phyloP scores from a whole-genome alignment of 352 stramenopile genomes.

The Phytopythium aichiense region DNA sequence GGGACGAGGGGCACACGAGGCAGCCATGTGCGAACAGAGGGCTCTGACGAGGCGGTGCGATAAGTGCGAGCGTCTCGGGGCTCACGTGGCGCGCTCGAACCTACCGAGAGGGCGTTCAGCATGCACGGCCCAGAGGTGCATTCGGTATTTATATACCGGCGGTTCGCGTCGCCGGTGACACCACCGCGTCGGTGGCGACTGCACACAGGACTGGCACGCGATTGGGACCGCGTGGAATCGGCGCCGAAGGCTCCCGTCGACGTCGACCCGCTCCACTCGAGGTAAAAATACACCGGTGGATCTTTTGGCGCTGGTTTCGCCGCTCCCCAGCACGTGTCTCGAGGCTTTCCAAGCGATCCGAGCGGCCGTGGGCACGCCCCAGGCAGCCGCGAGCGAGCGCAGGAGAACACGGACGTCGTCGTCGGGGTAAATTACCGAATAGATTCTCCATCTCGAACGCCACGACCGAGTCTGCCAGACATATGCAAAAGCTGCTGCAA shows the following conservation, averaged over 20 bases:
- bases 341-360: not conserved
- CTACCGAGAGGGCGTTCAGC: not conserved
- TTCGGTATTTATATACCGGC: too few species aligned
- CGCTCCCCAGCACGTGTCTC: not conserved
- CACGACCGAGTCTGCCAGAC: not conserved
- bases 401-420: not conserved
- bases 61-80: not conserved
- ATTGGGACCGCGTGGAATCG: too few species aligned
- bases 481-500: not conserved
- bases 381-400: too few species aligned
- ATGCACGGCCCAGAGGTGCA: too few species aligned
- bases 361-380: too few species aligned
- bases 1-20: too few species aligned
- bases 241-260: too few species aligned
- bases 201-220: too few species aligned
- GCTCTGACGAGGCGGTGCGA: too few species aligned
- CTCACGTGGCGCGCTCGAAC: not conserved
- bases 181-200: not conserved
- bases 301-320: not conserved
- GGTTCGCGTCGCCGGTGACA: not conserved
- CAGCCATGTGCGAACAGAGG: too few species aligned
- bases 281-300: not conserved
- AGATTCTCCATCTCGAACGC: not conserved
- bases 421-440: constrained; percentile 1
- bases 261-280: not conserved